Conservation (phyloP, 148 eudicot genomes). For the Spergularia bocconei region DNA sequence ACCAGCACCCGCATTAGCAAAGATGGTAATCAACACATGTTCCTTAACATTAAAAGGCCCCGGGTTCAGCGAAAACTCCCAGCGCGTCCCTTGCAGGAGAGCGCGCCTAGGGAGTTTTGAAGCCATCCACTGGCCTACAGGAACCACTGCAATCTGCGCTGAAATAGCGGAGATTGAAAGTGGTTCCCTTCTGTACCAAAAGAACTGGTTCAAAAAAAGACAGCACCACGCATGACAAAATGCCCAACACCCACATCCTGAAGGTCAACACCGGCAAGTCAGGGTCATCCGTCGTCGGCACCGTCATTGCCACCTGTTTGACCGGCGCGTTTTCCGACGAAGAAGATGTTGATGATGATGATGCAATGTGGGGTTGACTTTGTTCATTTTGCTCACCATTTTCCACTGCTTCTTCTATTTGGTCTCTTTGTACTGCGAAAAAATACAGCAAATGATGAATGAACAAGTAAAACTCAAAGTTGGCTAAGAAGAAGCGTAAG, state of each 20-base stretch:
- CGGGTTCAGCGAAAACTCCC: conserved; percentile 80
- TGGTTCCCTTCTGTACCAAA: conserved; percentile 90
- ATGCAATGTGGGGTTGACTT: no score
- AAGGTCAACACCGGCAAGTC: conserved; percentile 84
- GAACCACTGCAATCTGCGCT: conserved; percentile 91
- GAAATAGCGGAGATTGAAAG: conserved; percentile 82
- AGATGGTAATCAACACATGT: conserved; percentile 89
- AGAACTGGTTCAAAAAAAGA: conserved; percentile 91
- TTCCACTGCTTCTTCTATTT: no score
- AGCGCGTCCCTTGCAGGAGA: conserved; percentile 51
- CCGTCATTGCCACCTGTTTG: conserved; percentile 85
- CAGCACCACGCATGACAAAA: conserved; percentile 60
- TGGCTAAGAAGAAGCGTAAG: no score
- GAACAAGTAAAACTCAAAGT: no score
- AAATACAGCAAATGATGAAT: no score
- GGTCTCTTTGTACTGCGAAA: no score
- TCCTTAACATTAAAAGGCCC: conserved; percentile 95
- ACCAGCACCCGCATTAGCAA: conserved; percentile 93
- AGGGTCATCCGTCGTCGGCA: conserved; percentile 65
- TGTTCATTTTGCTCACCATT: no score
- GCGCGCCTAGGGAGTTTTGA: conserved; percentile 50
- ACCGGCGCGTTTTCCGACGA: conserved; percentile 67
- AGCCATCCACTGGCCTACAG: conserved; percentile 86
- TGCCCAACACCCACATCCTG: conserved; percentile 88
- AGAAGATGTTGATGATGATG: background rate